phyloP scores from a whole-genome alignment of 2,329 filamentous ascomycete genomes.

The Xylaria sp. region DNA sequence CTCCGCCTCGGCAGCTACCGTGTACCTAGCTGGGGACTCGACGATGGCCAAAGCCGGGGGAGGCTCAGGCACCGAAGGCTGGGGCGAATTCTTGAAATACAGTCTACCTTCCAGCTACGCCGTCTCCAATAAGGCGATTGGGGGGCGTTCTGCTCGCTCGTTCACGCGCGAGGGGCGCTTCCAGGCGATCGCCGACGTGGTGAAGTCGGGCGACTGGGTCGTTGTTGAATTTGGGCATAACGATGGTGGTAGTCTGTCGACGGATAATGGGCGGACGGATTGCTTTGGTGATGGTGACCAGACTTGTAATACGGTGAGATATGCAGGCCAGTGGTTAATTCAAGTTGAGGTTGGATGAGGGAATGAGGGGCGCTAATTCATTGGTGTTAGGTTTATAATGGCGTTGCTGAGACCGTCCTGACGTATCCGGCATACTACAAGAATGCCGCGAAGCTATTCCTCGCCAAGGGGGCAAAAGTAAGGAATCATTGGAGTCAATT shows the following conservation, averaged over 20 bases:
- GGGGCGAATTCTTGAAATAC: slow-evolving; percentile 69
- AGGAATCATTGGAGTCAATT: no score
- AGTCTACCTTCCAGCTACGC: slow-evolving; percentile 55
- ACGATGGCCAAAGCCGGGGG: slow-evolving; percentile 66
- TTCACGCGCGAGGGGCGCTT: slow-evolving; percentile 75
- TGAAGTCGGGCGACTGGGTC: slow-evolving; percentile 70
- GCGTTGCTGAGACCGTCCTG: slow-evolving; percentile 63
- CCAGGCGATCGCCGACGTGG: slow-evolving; percentile 60
- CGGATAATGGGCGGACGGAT: slow-evolving; percentile 70
- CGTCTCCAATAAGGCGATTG: slow-evolving; percentile 72
- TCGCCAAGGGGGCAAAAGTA: slow-evolving; percentile 65
- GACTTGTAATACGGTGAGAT: slow-evolving; percentile 57
- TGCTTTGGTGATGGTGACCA: slow-evolving; percentile 65
- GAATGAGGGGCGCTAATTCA: background rate
- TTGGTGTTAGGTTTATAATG: slow-evolving; percentile 55
- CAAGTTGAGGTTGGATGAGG: background rate
- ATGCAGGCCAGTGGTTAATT: background rate
- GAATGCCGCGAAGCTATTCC: slow-evolving; percentile 64
- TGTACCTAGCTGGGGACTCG: slow-evolving; percentile 69
- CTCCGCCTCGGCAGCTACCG: slow-evolving; percentile 49
- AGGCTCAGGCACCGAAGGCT: slow-evolving; percentile 62
- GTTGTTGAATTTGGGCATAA: slow-evolving; percentile 80
- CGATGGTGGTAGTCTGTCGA: slow-evolving; percentile 68
- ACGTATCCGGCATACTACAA: slow-evolving; percentile 70
- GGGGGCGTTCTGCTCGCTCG: slow-evolving; percentile 72